phyloP scores from a whole-genome alignment of 441 rosid genomes.

The Cnidoscolus chayamansa region DNA sequence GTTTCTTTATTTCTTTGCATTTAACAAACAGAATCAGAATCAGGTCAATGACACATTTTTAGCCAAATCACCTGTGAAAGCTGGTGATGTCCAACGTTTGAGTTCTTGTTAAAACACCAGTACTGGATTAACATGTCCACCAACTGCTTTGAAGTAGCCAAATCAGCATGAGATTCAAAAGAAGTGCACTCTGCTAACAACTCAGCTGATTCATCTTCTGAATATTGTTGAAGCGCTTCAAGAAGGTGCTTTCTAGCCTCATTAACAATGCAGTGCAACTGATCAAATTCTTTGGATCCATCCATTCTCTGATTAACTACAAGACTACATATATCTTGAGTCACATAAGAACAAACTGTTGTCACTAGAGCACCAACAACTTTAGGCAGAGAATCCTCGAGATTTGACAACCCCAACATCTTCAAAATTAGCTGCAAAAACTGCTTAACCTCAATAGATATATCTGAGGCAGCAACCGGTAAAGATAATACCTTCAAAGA shows the following conservation, averaged over 20 bases:
- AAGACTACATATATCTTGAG: conserved; percentile 40
- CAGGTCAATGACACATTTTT: background rate
- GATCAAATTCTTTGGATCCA: conserved; percentile 43
- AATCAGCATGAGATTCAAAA: conserved; percentile 52
- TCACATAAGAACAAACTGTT: conserved; percentile 57
- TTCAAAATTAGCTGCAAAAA: conserved; percentile 59
- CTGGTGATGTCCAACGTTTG: conserved; percentile 39
- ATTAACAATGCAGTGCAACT: conserved; percentile 36
- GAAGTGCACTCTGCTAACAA: conserved; percentile 40
- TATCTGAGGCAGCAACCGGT: conserved; percentile 51
- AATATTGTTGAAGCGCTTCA: conserved; percentile 43
- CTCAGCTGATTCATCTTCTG: conserved; percentile 41
- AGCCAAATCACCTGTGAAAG: conserved; percentile 58
- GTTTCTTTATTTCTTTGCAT: background rate
- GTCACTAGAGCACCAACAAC: conserved; percentile 44
- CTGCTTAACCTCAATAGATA: conserved; percentile 67
- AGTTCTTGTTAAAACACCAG: conserved; percentile 43
- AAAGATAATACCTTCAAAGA: conserved; percentile 63
- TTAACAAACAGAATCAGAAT: background rate
- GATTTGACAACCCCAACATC: conserved; percentile 49
- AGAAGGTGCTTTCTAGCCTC: conserved; percentile 58
- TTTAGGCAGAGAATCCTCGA: conserved; percentile 48
- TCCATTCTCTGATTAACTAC: conserved; percentile 40
- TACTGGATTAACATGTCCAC: conserved; percentile 53
- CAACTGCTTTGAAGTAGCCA: conserved; percentile 63